These are phyloP conservation scores for Macrolepiota albuminosa DNA, from an alignment of 768 basidiomycete species.

Conservation along the genomic window DNA sequence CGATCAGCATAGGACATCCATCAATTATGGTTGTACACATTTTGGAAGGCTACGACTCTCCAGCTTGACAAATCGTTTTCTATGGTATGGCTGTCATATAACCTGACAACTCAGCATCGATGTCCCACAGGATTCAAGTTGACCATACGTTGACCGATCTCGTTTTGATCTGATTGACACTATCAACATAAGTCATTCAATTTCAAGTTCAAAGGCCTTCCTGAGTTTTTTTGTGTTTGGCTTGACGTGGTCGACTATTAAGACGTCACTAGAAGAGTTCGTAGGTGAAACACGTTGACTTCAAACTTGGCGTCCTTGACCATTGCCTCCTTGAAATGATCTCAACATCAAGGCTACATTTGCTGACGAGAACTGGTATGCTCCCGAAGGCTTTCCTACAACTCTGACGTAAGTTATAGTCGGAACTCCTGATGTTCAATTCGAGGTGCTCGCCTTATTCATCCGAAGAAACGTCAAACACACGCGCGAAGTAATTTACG, in stretches of 20 bases:
- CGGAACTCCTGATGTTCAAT: conserved; percentile 14
- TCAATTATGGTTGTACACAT: no score
- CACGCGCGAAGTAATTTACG: conserved; percentile 22
- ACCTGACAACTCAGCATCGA: background rate
- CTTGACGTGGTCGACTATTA: conserved; percentile 32
- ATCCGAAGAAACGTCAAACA: conserved; percentile 27
- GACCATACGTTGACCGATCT: background rate
- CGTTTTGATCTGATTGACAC: background rate
- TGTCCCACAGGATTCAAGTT: no score
- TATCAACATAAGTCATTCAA: conserved; percentile 7
- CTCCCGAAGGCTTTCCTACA: conserved; percentile 22
- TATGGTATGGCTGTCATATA: background rate
- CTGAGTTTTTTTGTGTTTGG: conserved; percentile 26
- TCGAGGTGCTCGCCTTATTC: conserved; percentile 18
- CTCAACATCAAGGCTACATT: conserved; percentile 24
- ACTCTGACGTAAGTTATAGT: conserved; percentile 9
- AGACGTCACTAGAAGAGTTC: conserved; percentile 21
- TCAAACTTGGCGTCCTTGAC: conserved; percentile 17
- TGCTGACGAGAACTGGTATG: conserved; percentile 29
- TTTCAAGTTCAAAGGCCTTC: conserved; percentile 22
- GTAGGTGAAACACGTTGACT: conserved; percentile 21
- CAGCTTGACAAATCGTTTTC: background rate
- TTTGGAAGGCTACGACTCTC: background rate
- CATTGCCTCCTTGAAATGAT: conserved; percentile 36
- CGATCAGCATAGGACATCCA: no score